Conservation (phyloP, 2,329 filamentous ascomycete genomes). For the Xylariaceae sp. region DNA sequence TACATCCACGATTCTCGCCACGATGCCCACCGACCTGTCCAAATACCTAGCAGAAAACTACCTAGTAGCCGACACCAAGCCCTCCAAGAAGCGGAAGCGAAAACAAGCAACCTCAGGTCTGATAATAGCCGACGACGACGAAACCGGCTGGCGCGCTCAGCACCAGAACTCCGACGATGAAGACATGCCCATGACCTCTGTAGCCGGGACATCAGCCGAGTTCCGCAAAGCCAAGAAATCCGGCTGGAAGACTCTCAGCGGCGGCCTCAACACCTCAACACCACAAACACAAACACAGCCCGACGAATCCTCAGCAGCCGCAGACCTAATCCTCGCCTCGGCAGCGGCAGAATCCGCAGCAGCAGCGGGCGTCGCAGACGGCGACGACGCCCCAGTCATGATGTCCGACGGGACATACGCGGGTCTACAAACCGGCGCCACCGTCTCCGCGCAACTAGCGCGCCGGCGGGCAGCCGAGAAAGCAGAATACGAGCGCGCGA, state of each 20-base stretch:
- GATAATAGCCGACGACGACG: conserved; percentile 63
- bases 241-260: conserved; percentile 70
- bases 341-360: conserved; percentile 54
- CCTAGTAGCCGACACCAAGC: conserved; percentile 58
- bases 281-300: conserved; percentile 34
- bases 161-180: conserved; percentile 51
- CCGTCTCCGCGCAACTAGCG: conserved; percentile 68
- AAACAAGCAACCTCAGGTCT: conserved; percentile 53
- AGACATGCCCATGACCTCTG: conserved; percentile 42
- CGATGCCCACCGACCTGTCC: conserved; percentile 61
- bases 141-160: conserved; percentile 48
- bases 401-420: conserved; percentile 89
- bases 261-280: conserved; percentile 36
- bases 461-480: conserved; percentile 48
- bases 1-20: background rate
- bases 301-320: conserved; percentile 40
- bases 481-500: conserved; percentile 21
- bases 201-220: conserved; percentile 52
- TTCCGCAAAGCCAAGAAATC: conserved; percentile 76
- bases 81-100: conserved; percentile 61
- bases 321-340: conserved; percentile 75
- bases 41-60: conserved; percentile 91
- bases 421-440: conserved; percentile 77
- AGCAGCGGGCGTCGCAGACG: conserved; percentile 43
- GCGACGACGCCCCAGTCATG: conserved; percentile 41